Base-by-base conservation (phyloP, 2,329 filamentous ascomycete species). In the Colletotrichum orchidophilum region DNA sequence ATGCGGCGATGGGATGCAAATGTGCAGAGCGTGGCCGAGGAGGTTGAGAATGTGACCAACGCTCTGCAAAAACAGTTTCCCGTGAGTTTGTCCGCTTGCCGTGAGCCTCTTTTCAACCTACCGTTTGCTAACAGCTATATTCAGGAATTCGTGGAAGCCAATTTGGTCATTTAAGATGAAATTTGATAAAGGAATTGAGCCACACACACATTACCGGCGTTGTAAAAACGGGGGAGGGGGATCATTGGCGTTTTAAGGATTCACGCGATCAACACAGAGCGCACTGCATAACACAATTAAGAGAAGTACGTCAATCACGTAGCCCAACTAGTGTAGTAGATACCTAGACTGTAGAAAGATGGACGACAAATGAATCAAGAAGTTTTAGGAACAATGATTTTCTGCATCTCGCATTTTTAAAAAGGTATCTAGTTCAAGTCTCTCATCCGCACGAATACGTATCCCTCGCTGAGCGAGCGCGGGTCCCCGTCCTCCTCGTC, bases 1-100 rank as follows among this genome's bases (percentile, higher is more conserved):
- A 87, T 97, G 80, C 89, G 94, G 55, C 89, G 92, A 76, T 98
- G 96, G 96, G 96, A 98, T 81, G 87, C 89, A 35, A 97, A 97
- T 76, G 94, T 98, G 24, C 92, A 96, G 79, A 91, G 91, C 31
- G 80, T 98, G 66, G 92, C 95, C 2, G 95, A 98, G 81, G 94
- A 97, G 79, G 93, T 97, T 6, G 96, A 98, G 82, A 92, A 91
- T 75, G 91, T 97, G 72, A 94, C 94, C 18, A 94, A 94, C 53
- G 88, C 92, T 75, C 87, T 98, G 74, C 93, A 96, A 80, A 90
- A 90, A 74, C 90, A 94, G 78, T 94, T 96, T 80, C 95, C 96
- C 26, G 92, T 85, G 75, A 74, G 82, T 80, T 42, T 35, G 57
- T 13, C 9, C 8, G 24, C 29, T 39, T 6, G 5, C 74, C 74